phyloP scores from a whole-genome alignment of 345 rosid species.

The Pistacia vera region DNA sequence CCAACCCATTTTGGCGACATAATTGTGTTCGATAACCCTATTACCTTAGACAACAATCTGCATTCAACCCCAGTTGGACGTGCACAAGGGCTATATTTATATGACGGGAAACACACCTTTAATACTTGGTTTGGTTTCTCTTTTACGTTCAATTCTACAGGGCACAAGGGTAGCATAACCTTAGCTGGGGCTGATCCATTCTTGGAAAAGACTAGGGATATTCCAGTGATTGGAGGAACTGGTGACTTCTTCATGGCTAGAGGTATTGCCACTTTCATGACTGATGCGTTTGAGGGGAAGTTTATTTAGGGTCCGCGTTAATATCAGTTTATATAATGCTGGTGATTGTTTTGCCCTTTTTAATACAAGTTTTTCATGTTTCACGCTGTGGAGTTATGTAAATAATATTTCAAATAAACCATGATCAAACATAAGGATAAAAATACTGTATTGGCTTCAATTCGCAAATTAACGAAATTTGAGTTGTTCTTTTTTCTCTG shows the following conservation, averaged over 20 bases:
- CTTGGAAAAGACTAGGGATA: conserved; percentile 47
- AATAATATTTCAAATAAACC: no score
- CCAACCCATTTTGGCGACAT: conserved; percentile 45
- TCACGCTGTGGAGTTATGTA: no score
- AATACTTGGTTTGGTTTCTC: conserved; percentile 57
- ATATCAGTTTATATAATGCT: conserved; percentile 54
- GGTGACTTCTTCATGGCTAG: conserved; percentile 57
- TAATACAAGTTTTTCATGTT: background rate
- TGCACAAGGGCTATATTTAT: conserved; percentile 56
- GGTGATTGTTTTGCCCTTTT: conserved; percentile 21
- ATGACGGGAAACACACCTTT: conserved; percentile 44
- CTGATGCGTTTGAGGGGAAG: conserved; percentile 47
- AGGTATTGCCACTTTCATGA: conserved; percentile 50
- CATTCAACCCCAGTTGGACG: conserved; percentile 47
- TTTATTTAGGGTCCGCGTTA: conserved; percentile 41
- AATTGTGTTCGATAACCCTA: conserved; percentile 52
- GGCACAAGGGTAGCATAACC: conserved; percentile 40
- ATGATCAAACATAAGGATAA: no score
- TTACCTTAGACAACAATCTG: conserved; percentile 51
- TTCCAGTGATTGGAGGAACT: conserved; percentile 54
- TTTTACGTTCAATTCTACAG: conserved; percentile 40
- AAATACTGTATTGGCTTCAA: no score
- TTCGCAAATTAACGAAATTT: no score
- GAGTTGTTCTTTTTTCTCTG: no score
- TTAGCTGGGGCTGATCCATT: conserved; percentile 51